Evolutionary conservation across 768 basidiomycete genomes (phyloP).

Genomic region (Pleurotus citrinopileatus): DNA sequence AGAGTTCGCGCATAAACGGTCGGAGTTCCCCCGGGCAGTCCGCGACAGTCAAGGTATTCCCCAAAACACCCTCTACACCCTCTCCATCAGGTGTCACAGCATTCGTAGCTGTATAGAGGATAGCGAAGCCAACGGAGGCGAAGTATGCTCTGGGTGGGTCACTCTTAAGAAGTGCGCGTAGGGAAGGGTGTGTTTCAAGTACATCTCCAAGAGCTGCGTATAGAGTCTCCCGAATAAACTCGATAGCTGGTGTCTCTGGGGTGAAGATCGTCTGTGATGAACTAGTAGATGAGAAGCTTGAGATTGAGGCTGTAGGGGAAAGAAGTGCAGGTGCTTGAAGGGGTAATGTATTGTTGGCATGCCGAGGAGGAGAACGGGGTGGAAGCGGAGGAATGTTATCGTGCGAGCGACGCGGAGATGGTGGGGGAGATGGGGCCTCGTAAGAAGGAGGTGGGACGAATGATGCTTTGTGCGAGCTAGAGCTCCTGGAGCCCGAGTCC

Average conservation of each 20-base stretch:
- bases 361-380: constrained; percentile 16
- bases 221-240: constrained; percentile 82
- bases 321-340: constrained; percentile 24
- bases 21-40: constrained; percentile 63
- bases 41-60: constrained; percentile 47
- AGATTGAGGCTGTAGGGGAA: constrained; percentile 19
- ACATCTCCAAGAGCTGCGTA: constrained; percentile 79
- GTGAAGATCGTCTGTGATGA: constrained; percentile 39
- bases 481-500: constrained; percentile 41
- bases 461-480: constrained; percentile 44
- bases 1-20: constrained; percentile 71
- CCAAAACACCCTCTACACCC: constrained; percentile 55
- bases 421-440: constrained; percentile 26
- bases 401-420: constrained; percentile 13
- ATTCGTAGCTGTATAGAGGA: constrained; percentile 62
- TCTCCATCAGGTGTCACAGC: constrained; percentile 46
- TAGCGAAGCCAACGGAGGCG: constrained; percentile 67
- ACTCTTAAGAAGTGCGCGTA: constrained; percentile 51
- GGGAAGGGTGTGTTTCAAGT: constrained; percentile 50
- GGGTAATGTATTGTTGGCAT: constrained; percentile 18
- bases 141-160: constrained; percentile 81
- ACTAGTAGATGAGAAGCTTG: constrained; percentile 20
- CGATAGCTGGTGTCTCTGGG: constrained; percentile 59
- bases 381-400: constrained; percentile 11
- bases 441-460: constrained; percentile 76